Conservation (phyloP, 2,329 filamentous ascomycete species). For the Colletotrichum eremochloae region DNA sequence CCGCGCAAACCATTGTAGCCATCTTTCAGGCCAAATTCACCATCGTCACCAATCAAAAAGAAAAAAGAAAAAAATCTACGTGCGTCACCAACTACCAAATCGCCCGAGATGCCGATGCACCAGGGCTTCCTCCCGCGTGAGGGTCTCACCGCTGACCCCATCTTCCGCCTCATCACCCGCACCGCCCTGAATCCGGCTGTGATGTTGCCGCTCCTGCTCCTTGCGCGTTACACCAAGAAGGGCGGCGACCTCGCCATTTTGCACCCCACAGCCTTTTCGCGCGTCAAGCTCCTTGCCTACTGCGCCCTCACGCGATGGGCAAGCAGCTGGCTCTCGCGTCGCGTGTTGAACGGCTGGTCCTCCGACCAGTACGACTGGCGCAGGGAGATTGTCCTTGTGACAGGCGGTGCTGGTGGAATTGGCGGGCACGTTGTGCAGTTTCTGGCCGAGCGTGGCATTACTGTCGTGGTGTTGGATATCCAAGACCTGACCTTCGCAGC, state of each 20-base stretch:
- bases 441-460: constrained; percentile 74
- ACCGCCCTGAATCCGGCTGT: constrained; percentile 76
- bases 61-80: background rate
- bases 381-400: constrained; percentile 79
- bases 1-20: background rate
- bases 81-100: background rate
- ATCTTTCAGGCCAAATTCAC: background rate
- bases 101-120: constrained; percentile 52
- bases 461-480: constrained; percentile 79
- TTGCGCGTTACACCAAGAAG: constrained; percentile 73
- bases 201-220: constrained; percentile 73
- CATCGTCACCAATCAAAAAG: background rate
- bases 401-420: constrained; percentile 81
- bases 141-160: constrained; percentile 71
- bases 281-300: constrained; percentile 66
- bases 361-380: constrained; percentile 73
- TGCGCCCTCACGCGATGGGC: constrained; percentile 64
- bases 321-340: constrained; percentile 65
- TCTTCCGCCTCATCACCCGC: constrained; percentile 68
- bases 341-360: constrained; percentile 63
- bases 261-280: constrained; percentile 64
- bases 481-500: constrained; percentile 67
- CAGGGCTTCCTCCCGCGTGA: constrained; percentile 67
- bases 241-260: constrained; percentile 68
- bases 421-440: constrained; percentile 74